These are phyloP conservation scores for Apiospora arundinis DNA, from an alignment of 2,329 filamentous ascomycete genomes.

Conservation along the genomic window DNA sequence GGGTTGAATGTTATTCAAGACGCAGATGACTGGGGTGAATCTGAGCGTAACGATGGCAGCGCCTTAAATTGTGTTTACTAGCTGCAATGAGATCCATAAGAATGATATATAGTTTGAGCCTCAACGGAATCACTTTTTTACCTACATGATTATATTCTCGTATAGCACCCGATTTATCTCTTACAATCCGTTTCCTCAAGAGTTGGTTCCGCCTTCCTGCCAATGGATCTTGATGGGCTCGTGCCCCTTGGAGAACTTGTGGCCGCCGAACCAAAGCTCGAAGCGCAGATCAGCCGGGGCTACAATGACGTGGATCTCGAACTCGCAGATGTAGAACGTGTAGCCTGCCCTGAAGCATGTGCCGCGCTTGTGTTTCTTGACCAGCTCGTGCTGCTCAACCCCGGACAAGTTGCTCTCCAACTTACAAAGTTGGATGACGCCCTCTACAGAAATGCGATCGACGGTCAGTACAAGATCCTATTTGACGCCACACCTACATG, in stretches of 20 bases:
- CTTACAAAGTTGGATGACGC: slow-evolving; percentile 45
- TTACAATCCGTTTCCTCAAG: no score
- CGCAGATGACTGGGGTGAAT: not conserved
- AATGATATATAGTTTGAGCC: no score
- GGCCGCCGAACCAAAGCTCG: slow-evolving; percentile 50
- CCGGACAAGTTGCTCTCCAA: slow-evolving; percentile 49
- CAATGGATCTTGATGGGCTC: slow-evolving; percentile 45
- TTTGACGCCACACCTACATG: not conserved
- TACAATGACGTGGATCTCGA: slow-evolving; percentile 60
- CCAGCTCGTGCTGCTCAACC: slow-evolving; percentile 46
- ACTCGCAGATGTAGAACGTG: slow-evolving; percentile 48
- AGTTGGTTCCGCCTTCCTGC: slow-evolving; percentile 38
- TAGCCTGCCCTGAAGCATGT: slow-evolving; percentile 41
- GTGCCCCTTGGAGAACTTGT: slow-evolving; percentile 47
- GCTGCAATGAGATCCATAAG: no score
- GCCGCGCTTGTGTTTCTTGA: slow-evolving; percentile 44
- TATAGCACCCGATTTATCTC: no score
- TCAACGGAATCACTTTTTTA: no score
- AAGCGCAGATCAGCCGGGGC: slow-evolving; percentile 60
- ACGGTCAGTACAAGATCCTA: not conserved
- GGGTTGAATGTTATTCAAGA: not conserved
- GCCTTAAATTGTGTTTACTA: no score
- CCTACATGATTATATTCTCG: no score
- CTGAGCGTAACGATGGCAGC: no score
- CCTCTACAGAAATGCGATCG: slow-evolving; percentile 22